Evolutionary conservation across 306 rosid species (phyloP).

Genomic region (Cyamopsis tetragonoloba): DNA sequence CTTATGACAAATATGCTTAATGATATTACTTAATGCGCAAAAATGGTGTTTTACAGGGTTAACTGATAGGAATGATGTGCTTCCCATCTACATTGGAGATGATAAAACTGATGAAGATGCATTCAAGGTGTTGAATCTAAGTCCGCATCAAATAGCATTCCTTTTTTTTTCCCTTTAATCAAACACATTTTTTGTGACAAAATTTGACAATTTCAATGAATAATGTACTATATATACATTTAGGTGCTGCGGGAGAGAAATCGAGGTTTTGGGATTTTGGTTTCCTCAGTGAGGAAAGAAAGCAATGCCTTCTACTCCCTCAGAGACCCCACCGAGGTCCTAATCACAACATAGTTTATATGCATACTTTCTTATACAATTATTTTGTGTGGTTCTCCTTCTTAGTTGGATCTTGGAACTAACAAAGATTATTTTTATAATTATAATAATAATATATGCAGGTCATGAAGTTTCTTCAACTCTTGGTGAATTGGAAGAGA

Average conservation of each 20-base stretch:
- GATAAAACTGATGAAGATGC: constrained; percentile 95
- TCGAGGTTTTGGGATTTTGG: constrained; percentile 78
- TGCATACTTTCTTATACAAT: background rate
- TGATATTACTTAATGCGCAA: background rate
- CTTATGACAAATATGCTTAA: background rate
- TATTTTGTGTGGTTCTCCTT: background rate
- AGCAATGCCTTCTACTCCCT: constrained; percentile 81
- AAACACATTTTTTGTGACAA: background rate
- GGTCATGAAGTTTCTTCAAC: constrained; percentile 85
- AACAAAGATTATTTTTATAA: too few relatives aligned
- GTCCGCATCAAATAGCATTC: background rate
- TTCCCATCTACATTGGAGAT: constrained; percentile 86
- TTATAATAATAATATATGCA: constrained; percentile 27
- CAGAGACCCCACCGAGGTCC: constrained; percentile 67
- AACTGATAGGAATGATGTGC: constrained; percentile 51
- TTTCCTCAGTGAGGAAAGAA: constrained; percentile 70
- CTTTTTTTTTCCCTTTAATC: background rate
- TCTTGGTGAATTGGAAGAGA: constrained; percentile 62
- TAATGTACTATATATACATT: background rate
- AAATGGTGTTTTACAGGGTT: constrained; percentile 47
- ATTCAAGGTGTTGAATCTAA: constrained; percentile 59
- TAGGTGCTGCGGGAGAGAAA: constrained; percentile 61
- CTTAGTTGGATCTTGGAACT: background rate
- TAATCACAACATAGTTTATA: background rate
- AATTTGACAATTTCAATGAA: background rate